Evolutionary conservation across 768 basidiomycete genomes (phyloP), one percentile per base, ranked within the genome.

Genomic region (Hygrocybe punicea): DNA sequence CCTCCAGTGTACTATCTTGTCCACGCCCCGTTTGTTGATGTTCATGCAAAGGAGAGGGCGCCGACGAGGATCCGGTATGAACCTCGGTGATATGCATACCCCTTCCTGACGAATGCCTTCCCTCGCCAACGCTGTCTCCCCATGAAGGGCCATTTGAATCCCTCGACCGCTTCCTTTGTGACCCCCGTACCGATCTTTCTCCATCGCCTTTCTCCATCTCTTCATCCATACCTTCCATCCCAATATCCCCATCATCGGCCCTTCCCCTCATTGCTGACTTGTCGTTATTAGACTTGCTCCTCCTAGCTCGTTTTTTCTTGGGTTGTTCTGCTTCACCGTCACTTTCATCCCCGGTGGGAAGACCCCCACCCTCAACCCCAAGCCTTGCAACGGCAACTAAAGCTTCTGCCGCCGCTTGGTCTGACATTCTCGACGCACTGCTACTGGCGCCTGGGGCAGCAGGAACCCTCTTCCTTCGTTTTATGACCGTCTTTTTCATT

Each of bases 401-500:
- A 3, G 90, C 86, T 73, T 93, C 92, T 10, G 92, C 92, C 2
- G 92, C 92, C 36, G 91, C 91, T 67, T 92, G 90, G 68, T 94
- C 92, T 10, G 86, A 81, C 77, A 91, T 75, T 51, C 76, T 72
- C 16, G 54, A 62, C 47, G 69, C 64, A 24, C 65, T 63, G 14
- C 52, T 53, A 24, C 57, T 65, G 23, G 65, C 71, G 8, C 75
- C 81, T 17, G 89, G 84, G 40, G 95, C 93, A 51, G 96, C 95
- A 35, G 97, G 94, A 40, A 99, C 95, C 63, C 97, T 87, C 75
- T 98, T 98, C 62, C 97, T 81, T 34, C 97, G 84, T 76, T 99
- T 99, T 81, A 99, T 99, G 63, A 97, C 93, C 4, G 92, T 90
- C 79, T 98, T 98, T 75, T 97, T 98, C 94, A 99, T 96, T 60